Percentiles rank a stretch among this genome's conserved stretches.
phyloP scores from a whole-genome alignment of 495 filamentous ascomycete species.

The Talaromyces trachyspermus region DNA sequence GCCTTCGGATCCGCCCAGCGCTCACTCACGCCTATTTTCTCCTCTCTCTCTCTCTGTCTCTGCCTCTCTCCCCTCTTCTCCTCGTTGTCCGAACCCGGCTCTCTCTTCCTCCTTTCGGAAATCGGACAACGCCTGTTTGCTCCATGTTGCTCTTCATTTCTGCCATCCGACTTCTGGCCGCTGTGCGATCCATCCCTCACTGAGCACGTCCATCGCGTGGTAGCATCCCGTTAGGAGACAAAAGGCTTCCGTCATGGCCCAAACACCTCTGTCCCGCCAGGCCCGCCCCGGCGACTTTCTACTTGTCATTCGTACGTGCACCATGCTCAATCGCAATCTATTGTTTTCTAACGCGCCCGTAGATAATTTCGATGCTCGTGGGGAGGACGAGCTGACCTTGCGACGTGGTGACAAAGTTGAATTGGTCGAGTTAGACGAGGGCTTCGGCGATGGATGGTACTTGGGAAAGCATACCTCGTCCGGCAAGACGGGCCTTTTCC shows the following conservation, averaged over 20 bases:
- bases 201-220: background rate
- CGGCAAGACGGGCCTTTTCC: slow-evolving; percentile 81
- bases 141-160: slow-evolving; percentile 6
- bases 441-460: slow-evolving; percentile 98
- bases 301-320: slow-evolving; percentile 68
- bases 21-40: background rate
- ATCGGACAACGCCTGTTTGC: background rate
- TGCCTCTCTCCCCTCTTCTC: background rate
- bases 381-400: slow-evolving; percentile 86
- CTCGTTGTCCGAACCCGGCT: slow-evolving; percentile 4
- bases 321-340: slow-evolving; percentile 7
- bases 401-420: slow-evolving; percentile 83
- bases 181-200: slow-evolving; percentile 1
- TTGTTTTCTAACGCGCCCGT: slow-evolving; percentile 4
- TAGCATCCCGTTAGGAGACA: background rate
- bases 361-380: slow-evolving; percentile 85
- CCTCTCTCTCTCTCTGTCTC: background rate
- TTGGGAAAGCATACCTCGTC: slow-evolving; percentile 72
- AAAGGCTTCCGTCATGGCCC: slow-evolving; percentile 26
- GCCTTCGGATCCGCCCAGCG: background rate
- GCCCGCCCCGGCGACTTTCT: slow-evolving; percentile 61
- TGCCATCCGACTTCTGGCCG: background rate
- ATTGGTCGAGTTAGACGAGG: slow-evolving; percentile 90
- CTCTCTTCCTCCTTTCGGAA: background rate
- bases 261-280: slow-evolving; percentile 28